These are phyloP conservation scores for Aegilops longissima DNA, from an alignment of 176 grass and related monocot species.

Conservation along the genomic window DNA sequence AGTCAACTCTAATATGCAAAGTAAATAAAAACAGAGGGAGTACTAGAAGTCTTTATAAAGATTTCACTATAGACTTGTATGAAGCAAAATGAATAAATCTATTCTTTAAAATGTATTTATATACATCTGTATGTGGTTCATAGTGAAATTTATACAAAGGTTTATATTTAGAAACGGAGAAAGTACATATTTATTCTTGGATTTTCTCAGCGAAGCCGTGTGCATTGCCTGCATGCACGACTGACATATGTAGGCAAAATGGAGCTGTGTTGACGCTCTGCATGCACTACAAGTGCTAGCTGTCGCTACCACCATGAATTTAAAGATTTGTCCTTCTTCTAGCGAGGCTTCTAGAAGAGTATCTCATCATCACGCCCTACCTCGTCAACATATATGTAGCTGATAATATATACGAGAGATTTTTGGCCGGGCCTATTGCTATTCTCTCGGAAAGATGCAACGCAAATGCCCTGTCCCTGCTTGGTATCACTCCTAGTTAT, in stretches of 20 bases:
- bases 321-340: background rate
- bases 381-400: background rate
- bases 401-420: background rate
- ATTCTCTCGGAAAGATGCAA: background rate
- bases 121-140: too few relatives aligned
- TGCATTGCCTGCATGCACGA: background rate
- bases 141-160: too few relatives aligned
- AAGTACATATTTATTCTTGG: background rate
- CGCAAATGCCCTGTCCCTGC: background rate
- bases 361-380: background rate
- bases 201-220: background rate
- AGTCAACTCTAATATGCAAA: too few relatives aligned
- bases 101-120: too few relatives aligned
- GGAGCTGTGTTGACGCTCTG: background rate
- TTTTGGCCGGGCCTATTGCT: background rate
- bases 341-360: slow-evolving; percentile 23
- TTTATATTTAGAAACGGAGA: too few relatives aligned
- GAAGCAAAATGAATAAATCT: too few relatives aligned
- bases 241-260: background rate
- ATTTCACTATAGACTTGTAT: too few relatives aligned
- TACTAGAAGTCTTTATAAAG: too few relatives aligned
- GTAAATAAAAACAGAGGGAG: too few relatives aligned
- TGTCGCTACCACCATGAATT: background rate
- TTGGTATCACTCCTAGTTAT: background rate
- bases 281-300: slow-evolving; percentile 10